Evolutionary conservation across 768 basidiomycete genomes (phyloP), one percentile per base, ranked within the genome.

Genomic region (Krasilnikovozyma curviuscula): DNA sequence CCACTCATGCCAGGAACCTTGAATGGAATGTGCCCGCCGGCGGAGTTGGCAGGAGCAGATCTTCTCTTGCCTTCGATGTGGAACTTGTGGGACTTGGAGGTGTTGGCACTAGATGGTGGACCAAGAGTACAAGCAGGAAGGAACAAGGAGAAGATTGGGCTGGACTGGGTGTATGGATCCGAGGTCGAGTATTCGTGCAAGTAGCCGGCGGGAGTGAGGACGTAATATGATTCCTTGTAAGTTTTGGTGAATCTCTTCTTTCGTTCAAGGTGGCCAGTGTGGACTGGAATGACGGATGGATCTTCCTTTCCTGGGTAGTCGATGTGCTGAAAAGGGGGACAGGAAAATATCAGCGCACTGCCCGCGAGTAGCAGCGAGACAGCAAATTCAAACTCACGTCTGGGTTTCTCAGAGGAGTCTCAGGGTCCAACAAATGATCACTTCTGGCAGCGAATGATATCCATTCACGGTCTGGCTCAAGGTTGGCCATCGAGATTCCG

Each of bases 351-450:
- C 27, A 27, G 31, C 27, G 1, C 31, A 38, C 12, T n/a, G n/a
- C n/a, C n/a, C n/a, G 2, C 18, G 19, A 9, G 19, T 21, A n/a
- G 25, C 29, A 21, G 24, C 19, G 19, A 5, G 27, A 19, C 27
- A 42, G 40, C 24, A 33, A 44, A 14, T 10, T 32, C 5, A 12
- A 21, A 41, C 34, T 29, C 43, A 59, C 53, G 53, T 66, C 65
- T 24, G 65, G 65, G 60, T 65, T 65, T 50, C 63, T 55, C 14
- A 97, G 70, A 2, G 91, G 91, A 0, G 91, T 98, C 58, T 97
- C 89, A 1, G 91, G 91, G 64, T 98, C 86, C 42, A 98, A 73
- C 14, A 98, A 75, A 64, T 97, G 91, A 61, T 97, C 91, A 16
- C 78, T 78, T 23, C 91, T 73, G 0, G 86, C 86, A 1, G 83